Evolutionary conservation across 2,329 filamentous ascomycete species (phyloP), one percentile per base, ranked within the genome.

Genomic region (Diaporthe vaccinii): DNA sequence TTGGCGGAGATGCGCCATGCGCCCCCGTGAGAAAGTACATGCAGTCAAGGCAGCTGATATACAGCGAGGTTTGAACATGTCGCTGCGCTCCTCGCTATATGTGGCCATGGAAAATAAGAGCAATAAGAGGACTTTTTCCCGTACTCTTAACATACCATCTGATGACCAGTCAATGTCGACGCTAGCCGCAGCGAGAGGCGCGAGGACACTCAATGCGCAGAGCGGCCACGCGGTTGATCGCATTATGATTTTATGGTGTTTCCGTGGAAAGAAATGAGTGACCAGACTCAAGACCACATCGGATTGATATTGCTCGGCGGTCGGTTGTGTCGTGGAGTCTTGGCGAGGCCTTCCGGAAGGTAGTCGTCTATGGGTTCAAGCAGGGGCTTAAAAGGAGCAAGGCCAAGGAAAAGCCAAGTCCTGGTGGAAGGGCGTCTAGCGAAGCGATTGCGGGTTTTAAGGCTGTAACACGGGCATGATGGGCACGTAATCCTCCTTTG

Each of bases 111-210:
- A n/a, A 1, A 10, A 6, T 20, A n/a, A 12, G 25, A 28, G 22
- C 36, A 39, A 8, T 25, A 3, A 4, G 4, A n/a, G 34, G 25
- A 12, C 28, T 25, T 51, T 28, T 34, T 14, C 41, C 34, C 28
- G 2, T 22, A 12, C 15, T 49, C 12, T 41, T 20, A 73, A 76
- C 75, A 41, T 69, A 76, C 75, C 75, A 65, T 46, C 36, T 41
- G 75, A 76, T 41, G 75, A 58, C 75, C 75, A 76, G 15, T 75
- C 73, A 28, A 76, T 70, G 28, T 72, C 69, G 62, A 76, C 75
- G 49, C 65, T 69, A 61, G 73, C 73, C 22, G 51, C 41, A 51
- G 75, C 61, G 34, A 70, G 44, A 41, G 69, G 69, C 69, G 67
- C 15, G 8, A 73, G 49, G 36, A 59, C 69, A 62, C 73, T 57